Conservation (phyloP, 331 rosid species). For the Acacia concinna region DNA sequence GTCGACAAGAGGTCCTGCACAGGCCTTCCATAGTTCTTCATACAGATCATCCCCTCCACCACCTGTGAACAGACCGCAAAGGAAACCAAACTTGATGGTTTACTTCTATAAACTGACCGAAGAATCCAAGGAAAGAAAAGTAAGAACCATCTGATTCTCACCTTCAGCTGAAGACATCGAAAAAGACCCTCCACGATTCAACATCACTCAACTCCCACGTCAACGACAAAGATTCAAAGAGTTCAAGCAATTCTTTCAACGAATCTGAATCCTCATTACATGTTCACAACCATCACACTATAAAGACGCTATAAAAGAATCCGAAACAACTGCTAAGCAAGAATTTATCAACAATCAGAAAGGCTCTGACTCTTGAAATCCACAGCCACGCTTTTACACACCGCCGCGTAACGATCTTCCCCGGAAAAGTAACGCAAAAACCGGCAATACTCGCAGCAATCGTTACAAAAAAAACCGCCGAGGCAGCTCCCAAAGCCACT, state of each 20-base stretch:
- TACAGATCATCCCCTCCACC: slow-evolving; percentile 55
- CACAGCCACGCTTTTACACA: slow-evolving; percentile 4
- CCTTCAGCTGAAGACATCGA: slow-evolving; percentile 48
- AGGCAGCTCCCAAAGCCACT: slow-evolving; percentile 35
- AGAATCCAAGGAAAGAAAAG: background rate
- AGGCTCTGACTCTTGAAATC: slow-evolving; percentile 32
- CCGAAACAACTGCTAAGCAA: background rate
- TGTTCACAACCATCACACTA: background rate
- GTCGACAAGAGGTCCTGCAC: slow-evolving; percentile 90
- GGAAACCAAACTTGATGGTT: background rate
- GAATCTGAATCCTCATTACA: slow-evolving; percentile 15
- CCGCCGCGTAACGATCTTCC: slow-evolving; percentile 27
- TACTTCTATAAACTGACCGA: background rate
- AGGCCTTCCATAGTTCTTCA: slow-evolving; percentile 81
- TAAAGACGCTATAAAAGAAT: slow-evolving; percentile 14
- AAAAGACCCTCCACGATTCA: slow-evolving; percentile 51
- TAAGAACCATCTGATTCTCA: slow-evolving; percentile 24
- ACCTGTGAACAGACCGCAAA: background rate
- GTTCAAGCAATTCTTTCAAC: background rate
- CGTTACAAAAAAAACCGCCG: slow-evolving; percentile 40
- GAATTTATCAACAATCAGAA: slow-evolving; percentile 4
- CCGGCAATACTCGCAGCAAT: slow-evolving; percentile 17
- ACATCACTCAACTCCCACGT: slow-evolving; percentile 44
- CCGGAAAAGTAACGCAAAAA: slow-evolving; percentile 36
- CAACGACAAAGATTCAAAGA: slow-evolving; percentile 21